A percentile compares a stretch with the other conserved stretches of the same genome.
These are phyloP conservation scores for Aspergillus cejpii DNA, from an alignment of 2,329 filamentous ascomycete genomes.

Conservation along the genomic window DNA sequence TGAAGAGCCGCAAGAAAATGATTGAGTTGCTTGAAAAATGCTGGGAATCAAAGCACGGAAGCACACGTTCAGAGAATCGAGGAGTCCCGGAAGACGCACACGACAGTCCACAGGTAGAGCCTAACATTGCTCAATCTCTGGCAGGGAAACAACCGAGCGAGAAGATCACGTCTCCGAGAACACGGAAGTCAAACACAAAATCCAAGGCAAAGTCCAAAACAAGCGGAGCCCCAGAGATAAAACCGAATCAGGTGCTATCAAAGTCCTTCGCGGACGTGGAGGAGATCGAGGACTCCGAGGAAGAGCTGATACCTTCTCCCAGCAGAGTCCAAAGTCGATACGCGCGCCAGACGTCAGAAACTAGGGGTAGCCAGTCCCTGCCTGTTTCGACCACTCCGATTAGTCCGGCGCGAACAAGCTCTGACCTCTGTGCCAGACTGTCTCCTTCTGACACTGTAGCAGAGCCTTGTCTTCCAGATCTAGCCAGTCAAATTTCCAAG, in stretches of 20 bases:
- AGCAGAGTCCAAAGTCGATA: constrained; percentile 21
- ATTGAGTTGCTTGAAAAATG: constrained; percentile 63
- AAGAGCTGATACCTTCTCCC: constrained; percentile 29
- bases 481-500: constrained; percentile 46
- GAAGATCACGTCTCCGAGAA: not conserved
- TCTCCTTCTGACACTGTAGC: not conserved
- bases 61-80: constrained; percentile 19
- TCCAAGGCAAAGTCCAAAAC: constrained; percentile 7
- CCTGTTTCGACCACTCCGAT: constrained; percentile 8
- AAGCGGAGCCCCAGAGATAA: not conserved
- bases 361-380: constrained; percentile 4
- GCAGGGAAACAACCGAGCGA: constrained; percentile 1
- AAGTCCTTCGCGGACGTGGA: constrained; percentile 26
- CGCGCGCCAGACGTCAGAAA: constrained; percentile 4
- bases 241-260: not conserved
- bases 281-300: constrained; percentile 36
- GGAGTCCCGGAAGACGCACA: constrained; percentile 8
- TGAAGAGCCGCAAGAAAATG: constrained; percentile 63
- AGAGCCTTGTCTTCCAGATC: constrained; percentile 23
- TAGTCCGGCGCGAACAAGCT: constrained; percentile 7
- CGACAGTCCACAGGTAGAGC: not conserved
- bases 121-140: not conserved
- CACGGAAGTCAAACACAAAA: constrained; percentile 10
- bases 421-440: not conserved
- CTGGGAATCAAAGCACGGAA: constrained; percentile 55